Base-by-base conservation (phyloP, 306 rosid genomes). In the Calophaca sinica region DNA sequence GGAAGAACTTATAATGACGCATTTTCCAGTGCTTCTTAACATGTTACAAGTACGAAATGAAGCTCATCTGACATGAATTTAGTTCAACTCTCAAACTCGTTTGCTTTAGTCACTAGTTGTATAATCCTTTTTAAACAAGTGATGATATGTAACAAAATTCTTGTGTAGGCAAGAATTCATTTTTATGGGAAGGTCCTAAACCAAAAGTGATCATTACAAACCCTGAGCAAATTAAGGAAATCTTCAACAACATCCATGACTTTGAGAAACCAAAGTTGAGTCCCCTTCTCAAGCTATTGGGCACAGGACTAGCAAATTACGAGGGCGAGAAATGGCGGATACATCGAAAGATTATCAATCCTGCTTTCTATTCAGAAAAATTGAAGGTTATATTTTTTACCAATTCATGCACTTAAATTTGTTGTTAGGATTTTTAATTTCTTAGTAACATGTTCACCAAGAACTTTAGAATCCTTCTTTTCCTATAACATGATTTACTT, bases 281-380 rank as follows among this genome's bases (percentile, higher is more conserved):
- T 29, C 89, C 88, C 9, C 46, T 84, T 9, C 1, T 5, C 33
- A 32, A 44, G 68, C 58, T 77, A 12, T 31, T 86, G 7, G 64
- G 42, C 0, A 35, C 13, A 2, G 90, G 90, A 5, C 77, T 79
- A 3, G 2, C 3, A 3, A 9, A 6, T 26, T 44, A 68, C 33
- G 87, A 84, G 11, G 84, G 81, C 13, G 80, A 80, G 9, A 85
- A 85, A 69, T 88, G 89, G 92, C 62, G 58, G 10, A 83, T 57
- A 55, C 87, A 81, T 79, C 72, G 86, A 45, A 88, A 77, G 71
- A 76, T 85, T 36, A 73, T 88, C 73, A 84, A 67, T 28, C 93
- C 85, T 3, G 83, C 88, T 32, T 88, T 88, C 72, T 78, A 75
- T 15, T 7, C 61, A 0, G 87, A 86, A 64, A 86, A 84, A 39